Evolutionary conservation across 1,284 basidiomycete genomes (phyloP).

Genomic region (Gomphus bonarii): DNA sequence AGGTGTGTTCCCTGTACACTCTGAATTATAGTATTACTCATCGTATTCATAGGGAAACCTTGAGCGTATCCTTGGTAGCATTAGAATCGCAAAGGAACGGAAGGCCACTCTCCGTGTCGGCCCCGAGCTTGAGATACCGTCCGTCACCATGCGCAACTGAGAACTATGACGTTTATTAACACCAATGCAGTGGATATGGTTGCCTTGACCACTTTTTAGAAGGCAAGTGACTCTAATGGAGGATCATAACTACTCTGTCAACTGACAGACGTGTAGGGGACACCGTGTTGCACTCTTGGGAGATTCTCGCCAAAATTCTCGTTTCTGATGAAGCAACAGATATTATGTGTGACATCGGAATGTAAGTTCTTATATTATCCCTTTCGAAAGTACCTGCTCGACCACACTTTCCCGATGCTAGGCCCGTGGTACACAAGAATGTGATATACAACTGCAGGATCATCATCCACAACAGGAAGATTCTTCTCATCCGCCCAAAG

Average conservation of each 20-base stretch:
- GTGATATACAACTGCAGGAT: slow-evolving; percentile 96
- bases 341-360: slow-evolving; percentile 90
- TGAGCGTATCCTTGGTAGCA: slow-evolving; percentile 85
- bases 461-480: slow-evolving; percentile 77
- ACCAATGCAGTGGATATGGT: slow-evolving; percentile 68
- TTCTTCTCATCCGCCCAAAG: slow-evolving; percentile 92
- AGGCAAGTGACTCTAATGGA: slow-evolving; percentile 31
- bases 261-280: slow-evolving; percentile 49
- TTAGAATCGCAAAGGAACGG: slow-evolving; percentile 75
- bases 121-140: slow-evolving; percentile 98
- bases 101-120: slow-evolving; percentile 95
- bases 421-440: slow-evolving; percentile 95
- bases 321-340: slow-evolving; percentile 65
- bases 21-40: neutral
- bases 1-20: slow-evolving; percentile 34
- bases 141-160: slow-evolving; percentile 22
- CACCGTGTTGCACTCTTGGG: slow-evolving; percentile 93
- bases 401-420: slow-evolving; percentile 22
- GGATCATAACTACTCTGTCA: neutral
- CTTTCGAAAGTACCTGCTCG: slow-evolving; percentile 12
- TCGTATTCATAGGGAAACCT: slow-evolving; percentile 62
- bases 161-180: neutral
- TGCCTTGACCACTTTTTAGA: slow-evolving; percentile 91
- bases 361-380: slow-evolving; percentile 42
- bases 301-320: slow-evolving; percentile 81